A percentile compares a stretch with the other conserved stretches of the same genome.
phyloP scores from a whole-genome alignment of 2,329 filamentous ascomycete species.

The Fusarium sp. region DNA sequence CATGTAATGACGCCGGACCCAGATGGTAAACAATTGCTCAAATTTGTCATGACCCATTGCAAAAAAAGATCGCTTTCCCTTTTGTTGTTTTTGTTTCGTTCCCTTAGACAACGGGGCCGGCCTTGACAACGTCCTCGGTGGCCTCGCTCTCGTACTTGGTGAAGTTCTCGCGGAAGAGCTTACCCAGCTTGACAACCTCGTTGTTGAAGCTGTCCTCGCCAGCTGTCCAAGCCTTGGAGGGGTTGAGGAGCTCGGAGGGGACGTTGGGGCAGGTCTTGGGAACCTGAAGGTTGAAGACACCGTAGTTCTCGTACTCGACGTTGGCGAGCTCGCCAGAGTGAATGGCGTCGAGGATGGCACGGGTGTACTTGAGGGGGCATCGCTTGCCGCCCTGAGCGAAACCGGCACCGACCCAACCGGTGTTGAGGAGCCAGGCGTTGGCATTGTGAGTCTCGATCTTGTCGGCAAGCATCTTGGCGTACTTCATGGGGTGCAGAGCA shows the following conservation, averaged over 20 bases:
- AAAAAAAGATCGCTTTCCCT: constrained; percentile 39
- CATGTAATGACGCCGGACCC: constrained; percentile 46
- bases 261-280: constrained; percentile 91
- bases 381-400: constrained; percentile 93
- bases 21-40: constrained; percentile 42
- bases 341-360: constrained; percentile 97
- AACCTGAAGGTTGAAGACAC: constrained; percentile 96
- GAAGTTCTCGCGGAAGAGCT: constrained; percentile 96
- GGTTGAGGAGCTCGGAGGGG: constrained; percentile 92
- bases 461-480: constrained; percentile 97
- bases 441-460: constrained; percentile 96
- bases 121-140: constrained; percentile 80
- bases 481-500: constrained; percentile 98
- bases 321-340: constrained; percentile 96
- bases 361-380: constrained; percentile 98
- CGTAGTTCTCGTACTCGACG: constrained; percentile 93
- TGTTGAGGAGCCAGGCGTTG: constrained; percentile 99
- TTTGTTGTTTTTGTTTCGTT: constrained; percentile 15
- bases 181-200: constrained; percentile 91
- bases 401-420: constrained; percentile 94
- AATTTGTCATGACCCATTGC: constrained; percentile 37
- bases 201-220: constrained; percentile 82
- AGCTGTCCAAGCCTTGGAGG: constrained; percentile 89
- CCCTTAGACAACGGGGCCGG: constrained; percentile 61
- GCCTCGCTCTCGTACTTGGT: constrained; percentile 91